Conservation (phyloP, 345 rosid genomes). For the Limnanthes douglasii region DNA sequence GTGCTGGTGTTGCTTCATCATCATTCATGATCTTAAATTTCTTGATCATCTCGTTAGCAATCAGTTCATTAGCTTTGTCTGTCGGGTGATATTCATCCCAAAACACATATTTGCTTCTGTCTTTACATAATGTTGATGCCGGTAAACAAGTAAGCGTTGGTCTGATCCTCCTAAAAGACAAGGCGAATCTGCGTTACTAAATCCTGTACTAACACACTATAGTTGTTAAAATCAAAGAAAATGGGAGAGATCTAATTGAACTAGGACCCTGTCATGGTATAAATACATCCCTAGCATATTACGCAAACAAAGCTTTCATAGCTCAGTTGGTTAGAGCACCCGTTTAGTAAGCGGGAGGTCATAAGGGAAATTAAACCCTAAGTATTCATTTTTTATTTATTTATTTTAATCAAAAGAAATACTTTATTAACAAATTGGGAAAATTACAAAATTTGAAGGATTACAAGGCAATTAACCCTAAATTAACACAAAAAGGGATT, state of each 20-base stretch:
- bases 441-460: no score
- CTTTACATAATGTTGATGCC: slow-evolving; percentile 62
- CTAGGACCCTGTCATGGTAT: no score
- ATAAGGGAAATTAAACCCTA: no score
- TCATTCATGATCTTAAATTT: slow-evolving; percentile 38
- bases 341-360: slow-evolving; percentile 97
- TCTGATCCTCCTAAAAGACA: slow-evolving; percentile 75
- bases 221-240: no score
- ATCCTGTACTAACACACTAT: no score
- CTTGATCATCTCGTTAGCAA: slow-evolving; percentile 70
- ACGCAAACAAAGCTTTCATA: slow-evolving; percentile 40
- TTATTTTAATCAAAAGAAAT: no score
- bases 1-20: slow-evolving; percentile 20
- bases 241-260: no score
- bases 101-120: slow-evolving; percentile 80
- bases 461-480: no score
- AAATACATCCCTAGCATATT: no score
- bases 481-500: no score
- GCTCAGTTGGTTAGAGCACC: slow-evolving; percentile 99
- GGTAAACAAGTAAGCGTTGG: slow-evolving; percentile 88
- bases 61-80: slow-evolving; percentile 59
- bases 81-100: slow-evolving; percentile 99
- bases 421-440: no score
- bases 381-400: no score
- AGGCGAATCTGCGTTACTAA: slow-evolving; percentile 62